Evolutionary conservation across 2,329 filamentous ascomycete species (phyloP).

Genomic region (Teratosphaeria viscida): DNA sequence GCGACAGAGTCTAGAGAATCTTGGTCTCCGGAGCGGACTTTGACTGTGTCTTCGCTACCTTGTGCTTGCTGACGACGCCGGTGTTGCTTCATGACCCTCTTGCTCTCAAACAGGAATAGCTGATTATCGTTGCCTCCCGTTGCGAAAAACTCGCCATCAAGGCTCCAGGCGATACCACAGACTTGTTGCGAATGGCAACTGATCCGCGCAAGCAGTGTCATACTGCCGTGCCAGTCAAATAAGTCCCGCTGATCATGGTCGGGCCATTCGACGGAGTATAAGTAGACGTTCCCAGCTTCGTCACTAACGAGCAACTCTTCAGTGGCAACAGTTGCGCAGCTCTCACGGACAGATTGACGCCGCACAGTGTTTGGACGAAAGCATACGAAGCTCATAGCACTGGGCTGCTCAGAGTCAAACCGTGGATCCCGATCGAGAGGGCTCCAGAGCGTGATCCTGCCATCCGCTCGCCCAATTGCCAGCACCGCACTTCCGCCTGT

Average conservation of each 20-base stretch:
- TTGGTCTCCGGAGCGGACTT: constrained; percentile 7
- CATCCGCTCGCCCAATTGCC: constrained; percentile 71
- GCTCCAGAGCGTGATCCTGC: constrained; percentile 67
- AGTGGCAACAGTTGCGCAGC: constrained; percentile 47
- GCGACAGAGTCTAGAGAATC: background rate
- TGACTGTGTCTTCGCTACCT: constrained; percentile 7
- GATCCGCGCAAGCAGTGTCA: constrained; percentile 68
- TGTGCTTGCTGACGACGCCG: background rate
- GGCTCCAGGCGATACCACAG: constrained; percentile 84
- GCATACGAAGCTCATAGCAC: constrained; percentile 65
- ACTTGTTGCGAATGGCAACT: constrained; percentile 77
- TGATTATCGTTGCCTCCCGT: constrained; percentile 89
- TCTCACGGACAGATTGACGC: constrained; percentile 39
- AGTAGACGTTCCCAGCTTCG: constrained; percentile 70
- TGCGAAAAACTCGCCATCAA: constrained; percentile 64
- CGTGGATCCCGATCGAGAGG: constrained; percentile 58
- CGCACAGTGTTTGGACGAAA: constrained; percentile 59
- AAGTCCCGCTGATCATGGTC: constrained; percentile 49
- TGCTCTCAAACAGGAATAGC: constrained; percentile 69
- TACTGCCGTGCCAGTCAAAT: constrained; percentile 64
- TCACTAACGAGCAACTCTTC: constrained; percentile 86
- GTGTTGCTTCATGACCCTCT: constrained; percentile 36
- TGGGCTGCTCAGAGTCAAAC: constrained; percentile 63
- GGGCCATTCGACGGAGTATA: constrained; percentile 83
- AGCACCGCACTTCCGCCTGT: constrained; percentile 69